phyloP scores from a whole-genome alignment of 2,329 filamentous ascomycete genomes.

The Colletotrichum sp. region DNA sequence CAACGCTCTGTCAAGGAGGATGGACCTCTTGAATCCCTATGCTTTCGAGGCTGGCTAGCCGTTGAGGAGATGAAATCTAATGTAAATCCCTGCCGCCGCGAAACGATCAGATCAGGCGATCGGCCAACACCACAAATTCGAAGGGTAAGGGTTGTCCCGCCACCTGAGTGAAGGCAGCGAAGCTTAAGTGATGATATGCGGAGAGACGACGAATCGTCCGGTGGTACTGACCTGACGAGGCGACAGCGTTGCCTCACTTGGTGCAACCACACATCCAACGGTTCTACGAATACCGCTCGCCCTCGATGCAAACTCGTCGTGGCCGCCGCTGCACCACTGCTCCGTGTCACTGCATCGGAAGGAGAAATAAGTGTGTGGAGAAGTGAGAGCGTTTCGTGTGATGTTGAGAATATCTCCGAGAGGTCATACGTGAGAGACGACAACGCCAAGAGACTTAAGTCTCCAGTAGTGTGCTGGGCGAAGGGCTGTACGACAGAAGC shows the following conservation, averaged over 20 bases:
- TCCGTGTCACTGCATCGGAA: slow-evolving; percentile 14
- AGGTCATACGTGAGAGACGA: not conserved
- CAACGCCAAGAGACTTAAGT: not conserved
- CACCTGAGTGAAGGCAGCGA: not conserved
- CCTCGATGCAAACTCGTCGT: slow-evolving; percentile 23
- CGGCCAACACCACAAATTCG: not conserved
- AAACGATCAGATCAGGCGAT: not conserved
- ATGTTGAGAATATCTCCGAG: slow-evolving; percentile 13
- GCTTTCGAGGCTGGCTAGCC: not conserved
- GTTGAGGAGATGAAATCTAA: not conserved
- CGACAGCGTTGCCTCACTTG: slow-evolving; percentile 13
- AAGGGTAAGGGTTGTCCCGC: not conserved
- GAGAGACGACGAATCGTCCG: not conserved
- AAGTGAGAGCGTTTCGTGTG: not conserved
- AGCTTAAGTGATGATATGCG: slow-evolving; percentile 1
- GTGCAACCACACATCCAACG: slow-evolving; percentile 12
- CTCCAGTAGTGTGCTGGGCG: not conserved
- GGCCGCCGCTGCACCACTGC: slow-evolving; percentile 13
- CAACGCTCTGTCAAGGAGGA: not conserved
- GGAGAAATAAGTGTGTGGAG: slow-evolving; percentile 10
- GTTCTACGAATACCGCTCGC: not conserved
- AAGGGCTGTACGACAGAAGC: not conserved
- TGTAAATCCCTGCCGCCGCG: not conserved
- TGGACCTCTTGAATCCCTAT: not conserved
- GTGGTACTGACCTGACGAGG: slow-evolving; percentile 18